Evolutionary conservation across 345 rosid genomes (phyloP), one percentile per base, ranked within the genome.

Genomic region (Aquilaria sinensis): DNA sequence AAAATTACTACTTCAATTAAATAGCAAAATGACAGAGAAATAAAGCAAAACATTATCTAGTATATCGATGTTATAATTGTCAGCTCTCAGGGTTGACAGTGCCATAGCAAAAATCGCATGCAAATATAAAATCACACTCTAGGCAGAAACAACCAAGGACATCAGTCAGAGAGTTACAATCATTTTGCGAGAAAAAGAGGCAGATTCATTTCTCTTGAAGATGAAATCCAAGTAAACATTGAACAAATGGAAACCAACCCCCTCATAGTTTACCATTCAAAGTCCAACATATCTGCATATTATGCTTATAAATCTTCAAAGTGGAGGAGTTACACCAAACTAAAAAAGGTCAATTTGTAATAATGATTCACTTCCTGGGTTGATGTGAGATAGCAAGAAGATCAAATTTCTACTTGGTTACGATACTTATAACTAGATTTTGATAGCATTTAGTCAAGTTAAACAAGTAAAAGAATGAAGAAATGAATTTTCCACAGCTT

Each of bases 191-290:
- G 47, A 32, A 56, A 58, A n/a, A 31, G 3, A 51, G 32, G 55
- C 31, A 51, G 12, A 64, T 51, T 43, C 31, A 37, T 14, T 56
- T 14, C 23, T 6, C 15, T 50, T 47, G 31, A 64, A 53, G 16
- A 57, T 52, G 16, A 52, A 56, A 67, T 56, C 16, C 37, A 53
- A 51, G 29, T 47, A 61, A 47, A 54, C 61, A 61, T 54, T 47
- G 51, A 29, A 14, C 41, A 62, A 73, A 58, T 58, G 31, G 10
- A 51, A 51, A 56, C 37, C 54, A 30, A 8, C 29, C 56, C 15
- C n/a, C 55, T 43, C 9, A 45, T 56, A 13, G 32, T 58, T 43
- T 55, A 43, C 10, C 16, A 29, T 5, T 45, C 29, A 46, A 51
- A 54, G 8, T 9, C 43, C 43, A 37, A 37, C 5, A 37, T 9